These are phyloP conservation scores for Raphanus hybrid DNA, from an alignment of 441 rosid genomes.

Conservation along the genomic window DNA sequence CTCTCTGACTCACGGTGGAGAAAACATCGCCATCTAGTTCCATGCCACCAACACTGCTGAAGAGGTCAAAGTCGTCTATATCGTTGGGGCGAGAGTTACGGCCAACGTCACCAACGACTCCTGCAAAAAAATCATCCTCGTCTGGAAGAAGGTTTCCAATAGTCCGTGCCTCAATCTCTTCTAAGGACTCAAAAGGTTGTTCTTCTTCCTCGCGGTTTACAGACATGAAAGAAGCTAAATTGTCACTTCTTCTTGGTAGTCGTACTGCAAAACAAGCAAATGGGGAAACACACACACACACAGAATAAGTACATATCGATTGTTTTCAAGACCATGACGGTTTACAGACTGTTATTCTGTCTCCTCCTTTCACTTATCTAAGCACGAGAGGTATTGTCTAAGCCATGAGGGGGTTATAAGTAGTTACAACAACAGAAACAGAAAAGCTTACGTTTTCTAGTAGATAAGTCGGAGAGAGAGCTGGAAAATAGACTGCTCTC, in stretches of 20 bases:
- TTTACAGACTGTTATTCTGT: not conserved
- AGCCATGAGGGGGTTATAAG: not conserved
- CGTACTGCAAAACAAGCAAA: conserved; percentile 50
- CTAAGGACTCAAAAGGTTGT: conserved; percentile 55
- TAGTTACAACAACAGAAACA: not conserved
- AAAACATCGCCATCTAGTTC: conserved; percentile 64
- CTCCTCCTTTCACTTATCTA: not conserved
- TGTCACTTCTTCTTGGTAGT: conserved; percentile 48
- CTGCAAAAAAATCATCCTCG: conserved; percentile 71
- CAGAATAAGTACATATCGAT: conserved; percentile 2
- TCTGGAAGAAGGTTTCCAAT: conserved; percentile 78
- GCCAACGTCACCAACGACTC: conserved; percentile 59
- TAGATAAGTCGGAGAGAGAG: conserved; percentile 68
- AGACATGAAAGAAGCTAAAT: conserved; percentile 40
- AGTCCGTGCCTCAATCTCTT: conserved; percentile 70
- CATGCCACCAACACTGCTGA: conserved; percentile 73
- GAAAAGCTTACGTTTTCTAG: conserved; percentile 51
- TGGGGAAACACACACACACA: conserved; percentile 8
- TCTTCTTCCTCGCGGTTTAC: conserved; percentile 52
- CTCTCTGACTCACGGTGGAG: conserved; percentile 44
- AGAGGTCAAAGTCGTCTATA: conserved; percentile 64
- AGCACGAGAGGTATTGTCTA: no score
- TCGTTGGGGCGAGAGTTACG: conserved; percentile 48
- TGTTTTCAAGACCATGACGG: not conserved
- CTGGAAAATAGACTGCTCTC: conserved; percentile 77